Base-by-base conservation (phyloP, 1,284 basidiomycete genomes). In the Melampsora abietis-canadensis region DNA sequence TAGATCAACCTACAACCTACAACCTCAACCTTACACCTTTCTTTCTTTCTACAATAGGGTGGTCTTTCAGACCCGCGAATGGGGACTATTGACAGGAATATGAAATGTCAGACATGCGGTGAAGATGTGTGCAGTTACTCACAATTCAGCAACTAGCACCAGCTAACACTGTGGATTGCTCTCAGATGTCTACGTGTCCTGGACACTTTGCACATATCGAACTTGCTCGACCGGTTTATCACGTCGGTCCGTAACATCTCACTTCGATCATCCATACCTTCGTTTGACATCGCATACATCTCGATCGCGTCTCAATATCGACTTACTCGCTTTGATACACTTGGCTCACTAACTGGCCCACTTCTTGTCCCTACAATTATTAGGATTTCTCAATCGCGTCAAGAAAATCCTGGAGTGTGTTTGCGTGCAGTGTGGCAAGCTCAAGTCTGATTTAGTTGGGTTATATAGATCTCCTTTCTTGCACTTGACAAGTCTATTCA, bases 351-450 rank as follows among this genome's bases (percentile, higher is more conserved):
- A 19, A 54, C 24, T 7, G 19, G 31, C 40, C 7, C n/a, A 46
- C 51, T 46, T 59, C 54, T 59, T 34, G 31, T 51, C 21, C 15
- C 2, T 54, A 54, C 54, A 44, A 21, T 65, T 37, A 74, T 48
- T 79, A 94, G 94, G 96, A 68, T 99, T 98, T 85, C 89, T 98
- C 80, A 88, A 92, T 83, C 98, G 98, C 88, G 94, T 98, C 83
- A 99, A 99, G 86, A 98, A 99, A 87, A 97, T 99, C 80, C 85
- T 98, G 84, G 96, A 99, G 86, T 92, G 91, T 84, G 92, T 98
- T 79, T 98, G 96, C 86, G 92, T 94, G 80, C 94, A 95, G 82
- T 99, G 96, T 84, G 96, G 96, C 81, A 96, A 92, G 84, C 87
- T 98, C 79, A 98, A 97, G 86, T 91, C 91, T 78, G 94, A 97